These are phyloP conservation scores for Ustilago tritici DNA, from an alignment of 1,284 basidiomycete species.

Conservation along the genomic window DNA sequence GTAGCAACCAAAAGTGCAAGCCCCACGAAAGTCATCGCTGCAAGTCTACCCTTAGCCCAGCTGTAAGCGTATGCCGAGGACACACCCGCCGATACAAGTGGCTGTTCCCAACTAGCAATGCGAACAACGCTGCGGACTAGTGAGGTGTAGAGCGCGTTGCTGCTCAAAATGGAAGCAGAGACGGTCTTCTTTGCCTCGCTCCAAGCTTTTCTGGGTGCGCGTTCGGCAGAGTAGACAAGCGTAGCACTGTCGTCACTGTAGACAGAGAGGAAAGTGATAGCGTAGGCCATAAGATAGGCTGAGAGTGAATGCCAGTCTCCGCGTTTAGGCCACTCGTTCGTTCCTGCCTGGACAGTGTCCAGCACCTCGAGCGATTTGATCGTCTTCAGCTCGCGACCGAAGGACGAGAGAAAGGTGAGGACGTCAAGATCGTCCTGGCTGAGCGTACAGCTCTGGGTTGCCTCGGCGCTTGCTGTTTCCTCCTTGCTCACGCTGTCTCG, in stretches of 20 bases:
- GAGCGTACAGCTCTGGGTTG: not conserved
- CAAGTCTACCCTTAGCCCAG: slow-evolving; percentile 43
- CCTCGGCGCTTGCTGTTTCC: not conserved
- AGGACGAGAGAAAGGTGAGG: slow-evolving; percentile 38
- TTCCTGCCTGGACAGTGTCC: slow-evolving; percentile 25
- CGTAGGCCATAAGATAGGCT: slow-evolving; percentile 38
- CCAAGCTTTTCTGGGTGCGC: slow-evolving; percentile 2
- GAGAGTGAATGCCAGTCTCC: slow-evolving; percentile 45
- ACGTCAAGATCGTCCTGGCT: slow-evolving; percentile 49
- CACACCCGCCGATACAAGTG: slow-evolving; percentile 23
- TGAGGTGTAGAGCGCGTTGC: slow-evolving; percentile 37
- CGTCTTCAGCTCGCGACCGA: slow-evolving; percentile 41
- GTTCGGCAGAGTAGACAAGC: slow-evolving; percentile 28
- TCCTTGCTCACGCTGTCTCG: not conserved
- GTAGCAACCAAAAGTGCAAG: slow-evolving; percentile 23
- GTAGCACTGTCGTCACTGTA: slow-evolving; percentile 36
- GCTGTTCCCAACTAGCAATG: slow-evolving; percentile 43
- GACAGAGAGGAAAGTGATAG: slow-evolving; percentile 25
- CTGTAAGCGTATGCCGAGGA: slow-evolving; percentile 31
- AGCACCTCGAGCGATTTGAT: slow-evolving; percentile 46
- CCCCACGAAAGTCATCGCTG: slow-evolving; percentile 19
- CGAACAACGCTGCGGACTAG: slow-evolving; percentile 19
- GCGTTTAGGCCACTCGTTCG: slow-evolving; percentile 33
- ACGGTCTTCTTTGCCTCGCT: not conserved
- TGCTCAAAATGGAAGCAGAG: slow-evolving; percentile 12